phyloP scores from a whole-genome alignment of 2,329 filamentous ascomycete species.

The Penicillium carneum region DNA sequence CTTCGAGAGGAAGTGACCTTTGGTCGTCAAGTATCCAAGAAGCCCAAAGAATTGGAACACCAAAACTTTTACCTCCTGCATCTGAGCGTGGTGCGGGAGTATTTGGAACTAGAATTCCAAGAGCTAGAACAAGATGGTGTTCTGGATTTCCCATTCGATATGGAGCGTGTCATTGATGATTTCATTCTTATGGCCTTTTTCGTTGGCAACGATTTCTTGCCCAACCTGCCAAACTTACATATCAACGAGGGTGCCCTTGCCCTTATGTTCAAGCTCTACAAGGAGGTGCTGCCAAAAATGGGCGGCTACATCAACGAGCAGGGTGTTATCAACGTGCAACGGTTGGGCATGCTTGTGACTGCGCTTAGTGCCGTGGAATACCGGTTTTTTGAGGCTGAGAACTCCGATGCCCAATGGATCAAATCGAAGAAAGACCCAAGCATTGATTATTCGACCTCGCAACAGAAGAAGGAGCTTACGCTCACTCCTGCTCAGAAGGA shows the following conservation, averaged over 20 bases:
- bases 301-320: conserved; percentile 96
- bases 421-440: conserved; percentile 80
- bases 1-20: conserved; percentile 98
- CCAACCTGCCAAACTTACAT: conserved; percentile 92
- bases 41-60: conserved; percentile 95
- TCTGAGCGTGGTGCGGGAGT: conserved; percentile 95
- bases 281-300: conserved; percentile 82
- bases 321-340: conserved; percentile 85
- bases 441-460: conserved; percentile 68
- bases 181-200: conserved; percentile 99
- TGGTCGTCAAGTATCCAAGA: conserved; percentile 82
- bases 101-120: conserved; percentile 95
- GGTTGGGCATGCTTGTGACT: conserved; percentile 77
- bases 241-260: conserved; percentile 98
- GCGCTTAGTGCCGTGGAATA: conserved; percentile 88
- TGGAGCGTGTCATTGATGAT: conserved; percentile 97
- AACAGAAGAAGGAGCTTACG: conserved; percentile 68
- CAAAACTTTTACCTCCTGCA: conserved; percentile 99
- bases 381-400: conserved; percentile 89
- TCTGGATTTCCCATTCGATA: conserved; percentile 81
- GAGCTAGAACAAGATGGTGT: conserved; percentile 78
- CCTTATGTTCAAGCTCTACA: conserved; percentile 97
- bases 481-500: conserved; percentile 82
- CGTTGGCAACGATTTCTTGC: conserved; percentile 98
- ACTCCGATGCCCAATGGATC: conserved; percentile 89